phyloP scores from a whole-genome alignment of 169 alveolate genomes.

The Babesia microti region DNA sequence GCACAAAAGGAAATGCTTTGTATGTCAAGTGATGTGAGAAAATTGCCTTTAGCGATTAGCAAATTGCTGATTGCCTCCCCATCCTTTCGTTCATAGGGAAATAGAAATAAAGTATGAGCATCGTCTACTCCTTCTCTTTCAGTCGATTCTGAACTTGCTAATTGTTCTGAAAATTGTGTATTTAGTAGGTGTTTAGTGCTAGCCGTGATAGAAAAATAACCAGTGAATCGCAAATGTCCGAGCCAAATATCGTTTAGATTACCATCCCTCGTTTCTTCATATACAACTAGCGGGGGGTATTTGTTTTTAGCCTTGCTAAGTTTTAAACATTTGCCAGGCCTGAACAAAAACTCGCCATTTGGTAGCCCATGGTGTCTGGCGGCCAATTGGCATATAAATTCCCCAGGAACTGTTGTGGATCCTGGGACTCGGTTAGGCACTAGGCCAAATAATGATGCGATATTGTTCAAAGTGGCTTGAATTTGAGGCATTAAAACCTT shows the following conservation, averaged over 20 bases:
- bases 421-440: no score
- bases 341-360: constrained; percentile 16
- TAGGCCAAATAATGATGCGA: no score
- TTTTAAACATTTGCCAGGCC: constrained; percentile 5
- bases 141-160: no score
- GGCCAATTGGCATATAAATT: constrained; percentile 22
- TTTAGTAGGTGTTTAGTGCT: not conserved
- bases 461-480: no score
- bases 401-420: not conserved
- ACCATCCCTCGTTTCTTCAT: constrained; percentile 16
- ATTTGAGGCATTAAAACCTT: no score
- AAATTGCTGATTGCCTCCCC: constrained; percentile 13
- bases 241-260: constrained; percentile 42
- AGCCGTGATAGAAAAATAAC: constrained; percentile 7
- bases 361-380: constrained; percentile 31
- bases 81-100: constrained; percentile 19
- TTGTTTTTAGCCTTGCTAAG: not conserved
- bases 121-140: not conserved
- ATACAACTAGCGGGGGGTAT: constrained; percentile 23
- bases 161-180: not conserved
- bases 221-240: constrained; percentile 21
- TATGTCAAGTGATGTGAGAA: constrained; percentile 11
- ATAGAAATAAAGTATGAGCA: constrained; percentile 32
- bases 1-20: constrained; percentile 18
- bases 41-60: constrained; percentile 1